Base-by-base conservation (phyloP, 1,139 yeast genomes). In the Debaryomyces sp. region DNA sequence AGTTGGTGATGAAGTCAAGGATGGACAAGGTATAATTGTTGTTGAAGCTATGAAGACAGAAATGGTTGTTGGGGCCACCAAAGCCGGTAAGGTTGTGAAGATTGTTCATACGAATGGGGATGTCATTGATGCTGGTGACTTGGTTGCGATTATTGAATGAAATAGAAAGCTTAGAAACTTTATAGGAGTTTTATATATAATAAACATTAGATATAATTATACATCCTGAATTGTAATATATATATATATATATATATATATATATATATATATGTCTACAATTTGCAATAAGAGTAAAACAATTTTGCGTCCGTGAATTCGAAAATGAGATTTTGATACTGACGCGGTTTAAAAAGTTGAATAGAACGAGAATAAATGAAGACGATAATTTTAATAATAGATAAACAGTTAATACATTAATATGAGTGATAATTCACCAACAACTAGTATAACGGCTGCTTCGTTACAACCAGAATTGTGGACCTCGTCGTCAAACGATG, bases 31-130 rank as follows among this genome's bases (percentile, higher is more conserved):
- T 4, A 75, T 94, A 54, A 81, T 94, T 54, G 90, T 94, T 46
- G 89, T 94, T 50, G 98, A 94, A 68, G 98, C 98, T 47, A 94
- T 94, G 98, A 94, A 94, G 76, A 94, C 99, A 0, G 99, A 94
- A 68, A 91, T 94, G 97, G 81, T 84, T 44, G 96, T 92, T 38
- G 75, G 71, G 50, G 84, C 97, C 13, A 80, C 96, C 3, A 77
- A 68, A 45, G 75, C 71, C 8, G 98, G 98, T 58, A 89, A 81
- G 63, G 94, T 94, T 17, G 70, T 83, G 45, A 89, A 89, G 71
- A 77, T 94, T 41, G 72, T 84, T 53, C 96, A 89, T 66, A 77
- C 78, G 54, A 89, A 89, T 61, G 98, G 98, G 58, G 97, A 92
- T 63, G 89, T 92, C 89, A 96, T 92, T 38, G 97, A 92, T 52